A percentile compares a stretch with the other conserved stretches of the same genome.
phyloP scores from a whole-genome alignment of 352 stramenopile genomes.

The Bremia lactucae region DNA sequence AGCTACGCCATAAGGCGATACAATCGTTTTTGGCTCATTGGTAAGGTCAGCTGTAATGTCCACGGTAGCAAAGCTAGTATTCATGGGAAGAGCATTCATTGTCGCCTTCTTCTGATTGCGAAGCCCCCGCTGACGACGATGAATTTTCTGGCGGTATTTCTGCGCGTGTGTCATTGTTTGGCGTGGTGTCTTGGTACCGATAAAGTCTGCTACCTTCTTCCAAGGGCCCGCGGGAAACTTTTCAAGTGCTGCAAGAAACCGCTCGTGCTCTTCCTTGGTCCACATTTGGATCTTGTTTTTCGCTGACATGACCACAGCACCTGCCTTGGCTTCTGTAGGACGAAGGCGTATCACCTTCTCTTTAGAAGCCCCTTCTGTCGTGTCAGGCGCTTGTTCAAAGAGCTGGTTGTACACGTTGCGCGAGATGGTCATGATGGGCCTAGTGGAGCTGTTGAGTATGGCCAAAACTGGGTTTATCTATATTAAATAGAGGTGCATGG shows the following conservation, averaged over 20 bases:
- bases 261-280: constrained; percentile 80
- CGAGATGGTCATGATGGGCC: constrained; percentile 65
- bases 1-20: constrained; percentile 48
- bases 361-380: constrained; percentile 18
- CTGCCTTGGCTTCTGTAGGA: constrained; percentile 69
- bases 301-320: constrained; percentile 61
- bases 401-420: constrained; percentile 77
- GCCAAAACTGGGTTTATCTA: no score
- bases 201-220: constrained; percentile 80
- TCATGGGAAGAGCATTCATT: not conserved
- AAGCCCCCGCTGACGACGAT: constrained; percentile 54
- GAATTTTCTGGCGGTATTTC: constrained; percentile 80
- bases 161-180: constrained; percentile 89
- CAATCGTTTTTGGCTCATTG: constrained; percentile 22
- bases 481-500: no score
- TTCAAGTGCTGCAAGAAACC: constrained; percentile 74
- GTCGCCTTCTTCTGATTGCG: constrained; percentile 63
- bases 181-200: constrained; percentile 80
- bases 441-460: not conserved
- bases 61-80: constrained; percentile 9
- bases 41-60: constrained; percentile 23
- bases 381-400: constrained; percentile 46
- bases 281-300: constrained; percentile 84
- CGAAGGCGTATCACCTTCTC: constrained; percentile 68
- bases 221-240: constrained; percentile 77